Evolutionary conservation across 192 early-diverging fungal species (phyloP).

Genomic region (Entomortierella chlamydospora): DNA sequence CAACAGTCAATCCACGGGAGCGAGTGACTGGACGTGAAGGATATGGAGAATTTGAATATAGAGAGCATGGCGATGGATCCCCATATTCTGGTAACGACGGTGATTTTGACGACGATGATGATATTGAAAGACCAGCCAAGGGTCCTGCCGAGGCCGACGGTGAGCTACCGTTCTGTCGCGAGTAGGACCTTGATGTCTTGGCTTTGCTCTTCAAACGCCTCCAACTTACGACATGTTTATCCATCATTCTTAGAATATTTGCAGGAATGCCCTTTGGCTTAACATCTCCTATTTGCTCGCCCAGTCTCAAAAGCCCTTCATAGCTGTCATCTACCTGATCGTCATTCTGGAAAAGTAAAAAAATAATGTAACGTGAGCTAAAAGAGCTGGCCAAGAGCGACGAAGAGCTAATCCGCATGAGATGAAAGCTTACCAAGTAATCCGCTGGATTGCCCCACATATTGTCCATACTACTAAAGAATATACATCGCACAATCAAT

Average conservation of each 20-base stretch:
- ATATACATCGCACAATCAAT: neutral
- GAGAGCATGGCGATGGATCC: neutral
- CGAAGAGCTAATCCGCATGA: neutral
- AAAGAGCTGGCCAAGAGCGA: neutral
- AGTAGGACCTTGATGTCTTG: neutral
- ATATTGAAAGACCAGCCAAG: neutral
- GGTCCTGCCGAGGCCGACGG: too few species aligned
- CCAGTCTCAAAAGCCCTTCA: constrained; percentile 34
- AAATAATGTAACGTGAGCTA: neutral
- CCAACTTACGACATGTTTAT: constrained; percentile 16
- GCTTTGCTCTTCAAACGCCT: neutral
- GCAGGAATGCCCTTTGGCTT: constrained; percentile 45
- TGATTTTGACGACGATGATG: neutral
- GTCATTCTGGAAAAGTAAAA: constrained; percentile 30
- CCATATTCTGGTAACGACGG: neutral
- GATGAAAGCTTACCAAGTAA: constrained; percentile 14
- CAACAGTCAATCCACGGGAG: neutral
- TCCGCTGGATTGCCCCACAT: constrained; percentile 32
- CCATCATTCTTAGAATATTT: neutral
- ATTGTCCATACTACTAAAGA: neutral
- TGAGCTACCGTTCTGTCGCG: neutral
- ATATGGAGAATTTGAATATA: neutral
- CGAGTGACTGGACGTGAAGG: neutral
- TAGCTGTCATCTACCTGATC: constrained; percentile 53
- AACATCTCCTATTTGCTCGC: constrained; percentile 48